Conservation (phyloP, 192 early-diverging fungal genomes). For the Backusella australiensis region DNA sequence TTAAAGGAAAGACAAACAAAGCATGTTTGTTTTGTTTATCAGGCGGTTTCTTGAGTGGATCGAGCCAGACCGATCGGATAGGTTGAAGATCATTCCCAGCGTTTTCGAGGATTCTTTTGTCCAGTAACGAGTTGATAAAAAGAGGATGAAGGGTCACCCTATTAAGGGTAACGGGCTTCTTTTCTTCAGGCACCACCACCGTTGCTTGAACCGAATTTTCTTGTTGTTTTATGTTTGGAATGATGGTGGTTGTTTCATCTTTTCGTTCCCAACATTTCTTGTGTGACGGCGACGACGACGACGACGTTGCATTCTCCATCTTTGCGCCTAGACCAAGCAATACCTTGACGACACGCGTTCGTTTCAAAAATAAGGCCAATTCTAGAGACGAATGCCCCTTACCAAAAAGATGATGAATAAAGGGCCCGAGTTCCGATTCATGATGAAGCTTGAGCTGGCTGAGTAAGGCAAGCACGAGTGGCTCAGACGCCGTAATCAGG, state of each 20-base stretch:
- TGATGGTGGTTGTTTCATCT: not conserved
- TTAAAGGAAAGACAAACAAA: not conserved
- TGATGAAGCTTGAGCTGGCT: conserved; percentile 1
- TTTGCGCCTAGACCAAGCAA: conserved; percentile 20
- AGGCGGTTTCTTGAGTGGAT: conserved; percentile 11
- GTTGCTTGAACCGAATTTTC: not conserved
- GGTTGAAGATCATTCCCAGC: not conserved
- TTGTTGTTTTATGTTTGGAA: not conserved
- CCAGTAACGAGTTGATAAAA: not conserved
- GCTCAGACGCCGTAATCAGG: conserved; percentile 11
- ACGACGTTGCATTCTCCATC: not conserved
- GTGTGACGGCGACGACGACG: not conserved
- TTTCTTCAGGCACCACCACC: not conserved
- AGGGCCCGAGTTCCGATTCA: conserved; percentile 8
- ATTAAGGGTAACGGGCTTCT: not conserved
- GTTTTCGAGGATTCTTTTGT: not conserved
- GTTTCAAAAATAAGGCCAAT: conserved; percentile 18
- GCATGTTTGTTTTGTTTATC: not conserved
- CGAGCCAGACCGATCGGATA: not conserved
- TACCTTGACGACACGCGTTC: conserved; percentile 10
- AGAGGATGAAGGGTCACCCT: not conserved
- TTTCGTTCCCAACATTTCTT: not conserved
- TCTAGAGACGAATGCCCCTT: conserved; percentile 20
- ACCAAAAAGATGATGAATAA: conserved; percentile 31
- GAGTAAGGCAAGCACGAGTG: conserved; percentile 9